Evolutionary conservation across 177 flowering plant genomes (phyloP).

Genomic region (Vitis hybrid): DNA sequence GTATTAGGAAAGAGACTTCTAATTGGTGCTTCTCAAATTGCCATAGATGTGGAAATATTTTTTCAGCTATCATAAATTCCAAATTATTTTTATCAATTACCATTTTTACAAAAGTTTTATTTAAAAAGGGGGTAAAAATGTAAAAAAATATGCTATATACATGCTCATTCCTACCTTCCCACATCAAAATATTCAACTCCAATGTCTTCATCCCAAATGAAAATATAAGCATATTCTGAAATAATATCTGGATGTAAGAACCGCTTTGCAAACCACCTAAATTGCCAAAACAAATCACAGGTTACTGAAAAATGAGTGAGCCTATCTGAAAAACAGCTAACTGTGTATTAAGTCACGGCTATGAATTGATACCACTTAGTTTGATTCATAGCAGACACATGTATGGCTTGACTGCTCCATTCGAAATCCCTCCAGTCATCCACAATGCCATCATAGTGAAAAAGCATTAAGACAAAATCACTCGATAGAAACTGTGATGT

Average conservation of each 20-base stretch:
- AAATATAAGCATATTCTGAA: conserved; percentile 30
- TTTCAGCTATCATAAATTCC: no score
- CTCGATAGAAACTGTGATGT: conserved; percentile 39
- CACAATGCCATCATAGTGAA: conserved; percentile 62
- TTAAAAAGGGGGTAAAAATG: neutral
- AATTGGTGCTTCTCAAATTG: no score
- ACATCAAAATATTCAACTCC: conserved; percentile 32
- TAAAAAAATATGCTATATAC: neutral
- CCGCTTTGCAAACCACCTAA: conserved; percentile 82
- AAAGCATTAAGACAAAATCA: conserved; percentile 51
- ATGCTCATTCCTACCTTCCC: conserved; percentile 18
- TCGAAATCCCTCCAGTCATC: conserved; percentile 57
- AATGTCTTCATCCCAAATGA: conserved; percentile 45
- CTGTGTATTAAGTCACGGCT: no score
- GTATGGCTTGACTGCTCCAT: conserved; percentile 48
- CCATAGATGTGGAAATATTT: no score
- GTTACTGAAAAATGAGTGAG: neutral
- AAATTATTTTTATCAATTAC: no score
- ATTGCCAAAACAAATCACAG: neutral
- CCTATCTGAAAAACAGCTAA: neutral
- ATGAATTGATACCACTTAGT: conserved; percentile 52
- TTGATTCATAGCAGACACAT: conserved; percentile 55
- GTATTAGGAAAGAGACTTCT: no score
- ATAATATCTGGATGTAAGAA: conserved; percentile 76
- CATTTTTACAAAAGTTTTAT: no score